Evolutionary conservation across 2,329 filamentous ascomycete species (phyloP), one percentile per base, ranked within the genome.

Genomic region (Aspergillus cejpii): DNA sequence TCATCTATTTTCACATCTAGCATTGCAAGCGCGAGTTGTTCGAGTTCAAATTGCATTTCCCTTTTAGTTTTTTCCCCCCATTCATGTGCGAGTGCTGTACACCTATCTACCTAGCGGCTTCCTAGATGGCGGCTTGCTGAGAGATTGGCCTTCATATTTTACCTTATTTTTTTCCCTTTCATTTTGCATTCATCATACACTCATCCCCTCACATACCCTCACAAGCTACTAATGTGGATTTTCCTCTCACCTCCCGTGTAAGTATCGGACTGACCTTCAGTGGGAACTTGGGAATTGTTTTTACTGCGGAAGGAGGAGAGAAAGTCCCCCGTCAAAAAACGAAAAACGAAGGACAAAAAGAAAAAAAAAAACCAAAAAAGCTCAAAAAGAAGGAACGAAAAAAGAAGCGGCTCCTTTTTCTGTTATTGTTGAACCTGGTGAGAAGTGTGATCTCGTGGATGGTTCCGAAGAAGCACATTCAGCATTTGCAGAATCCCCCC

Each of bases 11-110:
- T 53, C 58, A 61, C 57, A 65, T 64, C 64, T 69, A 66, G 67
- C 67, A 70, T 70, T 70, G 66, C 67, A 67, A 69, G 67, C 67
- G 67, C 63, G 63, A 68, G 65, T 65, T 65, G 63, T 68, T 60
- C 49, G 50, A 58, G 54, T 59, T 48, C 51, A 58, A 47, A 56
- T 50, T 56, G 50, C 56, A 58, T 57, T 50, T 57, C 40, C 48
- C 49, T 43, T 43, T 50, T 47, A 48, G 33, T 47, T 37, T 29
- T 23, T 24, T 47, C 42, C 41, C n/a, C 45, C 39, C 41, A 41
- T 33, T 44, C 45, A 44, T 47, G 41, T 42, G 45, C 43, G 45
- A 43, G 39, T 34, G 31, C 42, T 29, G 29, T 42, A 33, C 43
- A 36, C 45, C 31, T 31, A 26, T 40, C 42, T 20, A 26, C 31